phyloP scores from a whole-genome alignment of 257 asterid species.

The Coffea eugenioides region DNA sequence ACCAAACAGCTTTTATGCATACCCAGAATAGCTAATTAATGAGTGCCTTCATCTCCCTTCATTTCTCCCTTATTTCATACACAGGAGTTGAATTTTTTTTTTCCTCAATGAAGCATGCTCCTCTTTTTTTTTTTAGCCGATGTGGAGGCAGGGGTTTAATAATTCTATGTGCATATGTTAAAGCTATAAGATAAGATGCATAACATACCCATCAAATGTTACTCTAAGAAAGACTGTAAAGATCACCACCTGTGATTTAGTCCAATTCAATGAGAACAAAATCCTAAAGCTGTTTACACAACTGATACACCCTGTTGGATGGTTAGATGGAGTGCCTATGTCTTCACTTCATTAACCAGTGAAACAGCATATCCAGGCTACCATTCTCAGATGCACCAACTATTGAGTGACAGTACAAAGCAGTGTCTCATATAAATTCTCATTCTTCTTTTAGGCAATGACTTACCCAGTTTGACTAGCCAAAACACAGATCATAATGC shows the following conservation, averaged over 20 bases:
- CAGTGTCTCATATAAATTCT: background rate
- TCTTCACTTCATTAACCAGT: background rate
- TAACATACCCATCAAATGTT: background rate
- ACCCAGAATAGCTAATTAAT: background rate
- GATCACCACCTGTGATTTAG: background rate
- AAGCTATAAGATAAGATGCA: background rate
- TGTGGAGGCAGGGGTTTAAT: background rate
- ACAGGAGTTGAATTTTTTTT: background rate
- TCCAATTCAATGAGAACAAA: background rate
- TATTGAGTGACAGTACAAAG: background rate
- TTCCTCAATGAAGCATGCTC: background rate
- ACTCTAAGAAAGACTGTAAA: background rate
- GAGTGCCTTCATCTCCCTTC: background rate
- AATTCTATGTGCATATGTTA: too few species aligned
- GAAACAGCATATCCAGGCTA: background rate
- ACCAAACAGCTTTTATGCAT: background rate
- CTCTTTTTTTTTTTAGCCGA: background rate
- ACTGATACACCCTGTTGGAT: background rate
- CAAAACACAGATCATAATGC: background rate
- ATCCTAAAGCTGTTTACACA: background rate
- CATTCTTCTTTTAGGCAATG: background rate
- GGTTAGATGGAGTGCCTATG: background rate
- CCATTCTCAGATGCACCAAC: background rate
- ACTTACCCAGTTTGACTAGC: background rate
- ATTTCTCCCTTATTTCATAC: background rate